phyloP scores from a whole-genome alignment of 257 asterid genomes.

The Solanum boliviense region DNA sequence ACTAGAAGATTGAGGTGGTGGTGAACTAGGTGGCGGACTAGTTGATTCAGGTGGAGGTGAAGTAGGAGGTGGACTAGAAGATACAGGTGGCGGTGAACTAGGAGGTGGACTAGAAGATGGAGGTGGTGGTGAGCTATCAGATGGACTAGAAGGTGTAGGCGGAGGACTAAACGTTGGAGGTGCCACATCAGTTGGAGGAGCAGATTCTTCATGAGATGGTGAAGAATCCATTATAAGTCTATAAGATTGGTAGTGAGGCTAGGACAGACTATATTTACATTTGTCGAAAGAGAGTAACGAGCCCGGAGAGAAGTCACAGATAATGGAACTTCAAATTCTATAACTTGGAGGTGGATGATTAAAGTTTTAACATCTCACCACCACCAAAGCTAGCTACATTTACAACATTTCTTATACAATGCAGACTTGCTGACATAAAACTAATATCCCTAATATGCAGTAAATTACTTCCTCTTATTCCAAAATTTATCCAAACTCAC shows the following conservation, averaged over 20 bases:
- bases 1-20: conserved; percentile 14
- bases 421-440: background rate
- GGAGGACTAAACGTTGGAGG: conserved; percentile 11
- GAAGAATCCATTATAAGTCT: conserved; percentile 14
- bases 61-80: conserved; percentile 2
- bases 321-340: conserved; percentile 4
- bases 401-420: background rate
- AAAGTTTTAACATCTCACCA: conserved; percentile 10
- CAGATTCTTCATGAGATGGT: background rate
- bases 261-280: conserved; percentile 8
- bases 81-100: conserved; percentile 8
- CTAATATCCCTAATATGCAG: background rate
- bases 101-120: background rate
- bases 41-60: background rate
- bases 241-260: background rate
- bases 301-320: background rate
- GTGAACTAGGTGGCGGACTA: background rate
- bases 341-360: conserved; percentile 18
- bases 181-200: background rate
- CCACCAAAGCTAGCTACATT: conserved; percentile 9
- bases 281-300: background rate
- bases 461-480: background rate
- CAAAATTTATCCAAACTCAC: background rate
- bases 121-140: conserved; percentile 4
- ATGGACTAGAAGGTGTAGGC: background rate